Evolutionary conservation across 768 basidiomycete genomes (phyloP).

Genomic region (Russula sp.): DNA sequence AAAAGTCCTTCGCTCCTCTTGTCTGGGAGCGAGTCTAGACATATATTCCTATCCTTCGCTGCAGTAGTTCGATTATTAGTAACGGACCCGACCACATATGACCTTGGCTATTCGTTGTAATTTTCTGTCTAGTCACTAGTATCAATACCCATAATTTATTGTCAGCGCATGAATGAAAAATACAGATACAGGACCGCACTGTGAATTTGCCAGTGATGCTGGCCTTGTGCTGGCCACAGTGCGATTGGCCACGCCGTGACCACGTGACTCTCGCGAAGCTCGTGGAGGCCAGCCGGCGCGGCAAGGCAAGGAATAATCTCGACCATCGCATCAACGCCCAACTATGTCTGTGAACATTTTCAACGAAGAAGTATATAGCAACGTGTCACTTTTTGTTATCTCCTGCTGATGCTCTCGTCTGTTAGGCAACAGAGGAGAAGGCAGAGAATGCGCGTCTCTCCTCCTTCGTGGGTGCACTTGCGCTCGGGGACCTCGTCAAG

Average conservation of each 20-base stretch:
- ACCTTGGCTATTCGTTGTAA: background rate
- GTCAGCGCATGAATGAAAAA: background rate
- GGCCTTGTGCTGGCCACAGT: no score
- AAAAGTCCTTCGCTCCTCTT: background rate
- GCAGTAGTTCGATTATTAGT: background rate
- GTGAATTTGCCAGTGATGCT: no score
- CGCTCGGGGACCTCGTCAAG: constrained; percentile 97
- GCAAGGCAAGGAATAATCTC: no score
- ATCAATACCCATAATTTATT: background rate
- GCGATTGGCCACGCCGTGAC: no score
- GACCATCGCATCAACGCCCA: background rate
- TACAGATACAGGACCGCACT: no score
- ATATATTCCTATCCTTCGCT: background rate
- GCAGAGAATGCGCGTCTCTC: constrained; percentile 98
- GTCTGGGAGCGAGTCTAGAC: background rate
- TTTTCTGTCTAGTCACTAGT: background rate
- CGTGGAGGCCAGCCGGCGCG: background rate
- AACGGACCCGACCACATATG: background rate
- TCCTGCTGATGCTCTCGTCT: background rate
- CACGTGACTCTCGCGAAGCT: no score
- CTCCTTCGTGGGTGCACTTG: constrained; percentile 95
- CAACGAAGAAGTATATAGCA: constrained; percentile 51
- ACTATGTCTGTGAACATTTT: constrained; percentile 72
- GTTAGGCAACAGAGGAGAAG: constrained; percentile 85
- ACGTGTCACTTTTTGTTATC: background rate